Base-by-base conservation (phyloP, 2,329 filamentous ascomycete genomes). In the Pleomassaria siparia region DNA sequence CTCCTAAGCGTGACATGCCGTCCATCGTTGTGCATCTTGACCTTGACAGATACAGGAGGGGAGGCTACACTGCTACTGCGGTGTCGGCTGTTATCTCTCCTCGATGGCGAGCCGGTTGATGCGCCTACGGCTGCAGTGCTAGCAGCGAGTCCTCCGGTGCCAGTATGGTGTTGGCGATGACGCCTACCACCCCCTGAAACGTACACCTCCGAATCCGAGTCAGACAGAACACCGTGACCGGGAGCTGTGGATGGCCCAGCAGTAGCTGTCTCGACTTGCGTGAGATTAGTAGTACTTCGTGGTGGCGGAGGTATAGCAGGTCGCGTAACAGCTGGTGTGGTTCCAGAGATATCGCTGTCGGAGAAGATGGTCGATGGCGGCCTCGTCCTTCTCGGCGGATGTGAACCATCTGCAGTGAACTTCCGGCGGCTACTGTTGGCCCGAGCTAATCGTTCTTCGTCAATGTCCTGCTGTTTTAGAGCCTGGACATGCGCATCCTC, bases 391-490 rank as follows among this genome's bases (percentile, higher is more conserved):
- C 60, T 54, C 8, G 52, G 53, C 3, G 66, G 62, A n/a, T 63
- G 59, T 18, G 47, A 37, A 15, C 85, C 85, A 63, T 91, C 88
- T 22, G 83, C 87, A 2, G 87, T 89, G 51, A 82, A 89, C 57
- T 78, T 78, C 18, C 84, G 82, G n/a, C 80, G 63, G 21, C 62
- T 79, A 28, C 80, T 81, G 49, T 80, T 77, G 44, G 72, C 72
- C 57, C 80, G 74, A 40, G 76, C 74, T 22, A 81, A 57, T 20
- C 74, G 72, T 58, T 83, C 80, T 40, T 81, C 72, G 54, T 80
- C 79, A 20, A 74, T 66, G 49, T 80, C 77, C 51, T 76, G 76
- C 50, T 71, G 73, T 44, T 74, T 74, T 47, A 80, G 68, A 36
- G 75, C 75, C 42, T 79, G 80, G 4, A 88, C 80, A 18, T 83